Percentiles rank a stretch among this genome's conserved stretches.
These are phyloP conservation scores for Fusarium buharicum DNA, from an alignment of 2,329 filamentous ascomycete species.

Conservation along the genomic window DNA sequence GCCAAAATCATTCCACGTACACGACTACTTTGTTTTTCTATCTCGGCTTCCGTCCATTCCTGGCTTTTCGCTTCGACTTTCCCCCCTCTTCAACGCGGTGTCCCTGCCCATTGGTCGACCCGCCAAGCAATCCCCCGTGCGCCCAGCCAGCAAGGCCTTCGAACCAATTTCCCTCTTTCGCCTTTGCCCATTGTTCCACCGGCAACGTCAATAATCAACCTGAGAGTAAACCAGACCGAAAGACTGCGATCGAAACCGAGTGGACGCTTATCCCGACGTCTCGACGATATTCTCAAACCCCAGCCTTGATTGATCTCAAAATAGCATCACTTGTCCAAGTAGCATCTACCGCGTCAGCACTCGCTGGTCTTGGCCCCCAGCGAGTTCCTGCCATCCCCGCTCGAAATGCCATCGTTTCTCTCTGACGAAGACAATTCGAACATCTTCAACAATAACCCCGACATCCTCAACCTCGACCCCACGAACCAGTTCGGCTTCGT, in stretches of 20 bases:
- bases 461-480: constrained; percentile 58
- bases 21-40: constrained; percentile 2
- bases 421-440: constrained; percentile 58
- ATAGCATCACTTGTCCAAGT: constrained; percentile 38
- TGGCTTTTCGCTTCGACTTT: constrained; percentile 18
- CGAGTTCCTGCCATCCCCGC: constrained; percentile 39
- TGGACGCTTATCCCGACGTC: constrained; percentile 19
- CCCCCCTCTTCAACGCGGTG: constrained; percentile 33
- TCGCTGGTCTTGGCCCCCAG: constrained; percentile 41
- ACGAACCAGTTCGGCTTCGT: constrained; percentile 52
- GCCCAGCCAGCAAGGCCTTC: constrained; percentile 43
- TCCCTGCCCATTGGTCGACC: constrained; percentile 43
- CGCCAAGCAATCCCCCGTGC: constrained; percentile 44
- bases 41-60: not conserved
- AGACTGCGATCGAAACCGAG: constrained; percentile 13
- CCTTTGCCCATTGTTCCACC: constrained; percentile 38
- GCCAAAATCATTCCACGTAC: constrained; percentile 16
- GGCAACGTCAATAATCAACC: constrained; percentile 27
- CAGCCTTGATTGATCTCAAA: constrained; percentile 32
- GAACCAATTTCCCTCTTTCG: constrained; percentile 44
- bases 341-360: constrained; percentile 42
- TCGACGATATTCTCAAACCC: constrained; percentile 19
- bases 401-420: constrained; percentile 67
- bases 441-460: constrained; percentile 55
- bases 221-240: constrained; percentile 27